Conservation (phyloP, 192 early-diverging fungal species). For the Gorgonomyces haynaldii region DNA sequence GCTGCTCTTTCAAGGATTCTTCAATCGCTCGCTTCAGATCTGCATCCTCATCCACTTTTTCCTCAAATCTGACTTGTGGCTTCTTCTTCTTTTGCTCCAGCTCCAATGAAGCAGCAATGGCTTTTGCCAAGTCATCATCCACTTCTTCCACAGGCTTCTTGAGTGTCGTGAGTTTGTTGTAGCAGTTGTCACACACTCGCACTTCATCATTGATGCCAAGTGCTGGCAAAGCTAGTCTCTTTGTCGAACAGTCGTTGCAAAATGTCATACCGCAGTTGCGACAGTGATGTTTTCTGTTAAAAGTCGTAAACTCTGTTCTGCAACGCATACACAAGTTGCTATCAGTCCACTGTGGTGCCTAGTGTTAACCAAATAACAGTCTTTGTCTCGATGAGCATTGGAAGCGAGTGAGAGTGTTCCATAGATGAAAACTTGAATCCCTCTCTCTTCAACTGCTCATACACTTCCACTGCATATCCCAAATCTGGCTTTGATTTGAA, state of each 20-base stretch:
- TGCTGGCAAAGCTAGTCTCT: constrained; percentile 68
- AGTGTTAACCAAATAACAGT: constrained; percentile 43
- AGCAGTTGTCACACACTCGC: constrained; percentile 92
- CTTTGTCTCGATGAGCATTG: constrained; percentile 66
- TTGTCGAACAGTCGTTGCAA: constrained; percentile 87
- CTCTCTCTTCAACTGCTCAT: constrained; percentile 60
- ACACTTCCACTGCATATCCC: constrained; percentile 67
- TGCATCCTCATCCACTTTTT: constrained; percentile 63
- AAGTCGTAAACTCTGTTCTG: constrained; percentile 80
- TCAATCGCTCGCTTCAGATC: constrained; percentile 90
- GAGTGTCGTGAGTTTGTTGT: constrained; percentile 48
- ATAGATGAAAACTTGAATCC: constrained; percentile 53
- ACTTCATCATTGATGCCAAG: constrained; percentile 82
- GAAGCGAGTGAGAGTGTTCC: constrained; percentile 44
- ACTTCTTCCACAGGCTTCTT: constrained; percentile 14
- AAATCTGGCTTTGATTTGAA: constrained; percentile 70
- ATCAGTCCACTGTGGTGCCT: constrained; percentile 96
- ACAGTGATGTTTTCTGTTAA: constrained; percentile 97
- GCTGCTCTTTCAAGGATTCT: constrained; percentile 67
- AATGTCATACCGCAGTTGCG: constrained; percentile 92
- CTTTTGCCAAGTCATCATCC: constrained; percentile 30
- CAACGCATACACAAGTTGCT: constrained; percentile 90
- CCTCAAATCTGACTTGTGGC: constrained; percentile 7
- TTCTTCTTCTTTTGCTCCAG: constrained; percentile 3
- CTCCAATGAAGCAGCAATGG: constrained; percentile 25